These are phyloP conservation scores for Nakaseomyces bracarensis DNA, from an alignment of 1,139 yeast genomes.

Conservation along the genomic window DNA sequence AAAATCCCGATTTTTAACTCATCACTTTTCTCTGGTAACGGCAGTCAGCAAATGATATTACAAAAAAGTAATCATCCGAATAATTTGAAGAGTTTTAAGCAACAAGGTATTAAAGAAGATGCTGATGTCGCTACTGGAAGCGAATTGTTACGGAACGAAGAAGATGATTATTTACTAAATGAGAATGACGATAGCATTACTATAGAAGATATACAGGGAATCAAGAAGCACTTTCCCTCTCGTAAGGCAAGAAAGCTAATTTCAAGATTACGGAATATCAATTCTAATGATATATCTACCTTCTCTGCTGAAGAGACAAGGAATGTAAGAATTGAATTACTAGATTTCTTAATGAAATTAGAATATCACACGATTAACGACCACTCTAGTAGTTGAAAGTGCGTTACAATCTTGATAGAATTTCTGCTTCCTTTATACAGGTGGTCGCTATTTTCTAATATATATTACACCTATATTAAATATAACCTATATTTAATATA, in stretches of 20 bases:
- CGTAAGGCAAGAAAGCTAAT: conserved; percentile 20
- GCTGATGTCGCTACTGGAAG: not conserved
- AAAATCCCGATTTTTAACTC: conserved; percentile 23
- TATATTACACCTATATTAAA: too few species aligned
- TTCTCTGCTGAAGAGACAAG: conserved; percentile 21
- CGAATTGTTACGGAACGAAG: not conserved
- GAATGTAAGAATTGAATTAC: conserved; percentile 21
- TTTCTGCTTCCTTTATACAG: too few species aligned
- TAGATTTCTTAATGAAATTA: conserved; percentile 23
- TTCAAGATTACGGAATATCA: conserved; percentile 15
- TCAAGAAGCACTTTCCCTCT: conserved; percentile 19
- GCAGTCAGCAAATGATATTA: too few species aligned
- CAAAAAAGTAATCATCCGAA: too few species aligned
- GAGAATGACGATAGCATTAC: conserved; percentile 7
- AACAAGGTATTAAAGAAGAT: too few species aligned
- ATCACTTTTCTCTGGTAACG: not conserved
- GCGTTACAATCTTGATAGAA: too few species aligned
- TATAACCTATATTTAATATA: too few species aligned
- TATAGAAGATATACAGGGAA: conserved; percentile 12
- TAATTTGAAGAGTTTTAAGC: not conserved
- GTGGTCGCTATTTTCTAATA: too few species aligned
- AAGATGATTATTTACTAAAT: conserved; percentile 4
- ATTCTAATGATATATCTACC: conserved; percentile 14
- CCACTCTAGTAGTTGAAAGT: not conserved
- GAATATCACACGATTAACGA: conserved; percentile 14